Conservation (phyloP, 805 yeast genomes). For the Saccharomycopsis fibuligera region DNA sequence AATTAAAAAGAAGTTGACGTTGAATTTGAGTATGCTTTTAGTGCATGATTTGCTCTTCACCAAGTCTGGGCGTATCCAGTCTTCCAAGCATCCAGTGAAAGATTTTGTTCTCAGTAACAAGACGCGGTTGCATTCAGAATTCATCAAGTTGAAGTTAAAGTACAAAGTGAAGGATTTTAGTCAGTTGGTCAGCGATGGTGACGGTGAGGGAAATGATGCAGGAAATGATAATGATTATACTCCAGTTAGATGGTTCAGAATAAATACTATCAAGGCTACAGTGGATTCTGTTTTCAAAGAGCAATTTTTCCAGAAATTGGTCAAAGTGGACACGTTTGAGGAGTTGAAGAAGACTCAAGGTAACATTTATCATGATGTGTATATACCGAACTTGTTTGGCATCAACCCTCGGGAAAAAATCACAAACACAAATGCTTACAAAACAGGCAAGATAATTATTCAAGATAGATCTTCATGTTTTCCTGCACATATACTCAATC, state of each 20-base stretch:
- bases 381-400: constrained; percentile 74
- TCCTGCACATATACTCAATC: constrained; percentile 79
- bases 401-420: constrained; percentile 70
- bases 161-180: constrained; percentile 53
- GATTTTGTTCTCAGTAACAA: constrained; percentile 73
- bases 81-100: constrained; percentile 83
- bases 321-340: constrained; percentile 39
- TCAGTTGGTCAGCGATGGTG: constrained; percentile 50
- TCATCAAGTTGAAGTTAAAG: constrained; percentile 68
- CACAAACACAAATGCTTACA: constrained; percentile 61
- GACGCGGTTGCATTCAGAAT: constrained; percentile 76
- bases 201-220: constrained; percentile 25
- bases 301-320: constrained; percentile 37
- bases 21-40: constrained; percentile 52
- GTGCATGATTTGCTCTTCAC: constrained; percentile 79
- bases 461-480: constrained; percentile 97
- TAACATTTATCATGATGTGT: constrained; percentile 62
- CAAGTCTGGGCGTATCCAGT: constrained; percentile 72
- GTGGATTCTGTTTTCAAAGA: constrained; percentile 26
- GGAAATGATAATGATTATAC: constrained; percentile 43
- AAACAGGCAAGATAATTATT: constrained; percentile 72
- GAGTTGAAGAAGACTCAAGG: constrained; percentile 38
- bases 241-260: constrained; percentile 76
- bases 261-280: constrained; percentile 53
- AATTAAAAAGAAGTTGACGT: constrained; percentile 44